Evolutionary conservation across 2,329 filamentous ascomycete species (phyloP).

Genomic region (Xylaria sp.): DNA sequence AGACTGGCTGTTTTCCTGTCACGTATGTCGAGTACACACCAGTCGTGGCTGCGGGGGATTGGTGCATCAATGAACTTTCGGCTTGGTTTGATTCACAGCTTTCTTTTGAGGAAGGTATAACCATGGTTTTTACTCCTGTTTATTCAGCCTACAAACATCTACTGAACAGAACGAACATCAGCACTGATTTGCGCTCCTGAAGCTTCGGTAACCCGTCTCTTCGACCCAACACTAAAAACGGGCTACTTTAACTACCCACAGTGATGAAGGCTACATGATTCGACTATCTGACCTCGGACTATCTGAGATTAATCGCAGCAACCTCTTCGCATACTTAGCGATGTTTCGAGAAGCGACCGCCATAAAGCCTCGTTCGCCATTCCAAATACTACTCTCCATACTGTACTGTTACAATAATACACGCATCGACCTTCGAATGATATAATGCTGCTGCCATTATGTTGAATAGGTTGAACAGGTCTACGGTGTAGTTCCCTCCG

Average conservation of each 20-base stretch:
- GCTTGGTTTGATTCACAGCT: conserved; percentile 35
- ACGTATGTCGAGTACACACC: conserved; percentile 26
- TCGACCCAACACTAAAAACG: not conserved
- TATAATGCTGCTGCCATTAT: not conserved
- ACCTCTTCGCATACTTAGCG: not conserved
- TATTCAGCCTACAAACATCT: not conserved
- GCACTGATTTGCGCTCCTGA: not conserved
- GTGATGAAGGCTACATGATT: not conserved
- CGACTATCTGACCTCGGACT: not conserved
- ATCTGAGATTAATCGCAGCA: not conserved
- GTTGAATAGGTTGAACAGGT: not conserved
- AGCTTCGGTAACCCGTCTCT: not conserved
- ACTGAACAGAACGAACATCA: conserved; percentile 11
- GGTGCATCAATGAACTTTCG: conserved; percentile 26
- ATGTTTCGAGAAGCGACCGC: not conserved
- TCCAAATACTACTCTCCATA: not conserved
- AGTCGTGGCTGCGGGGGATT: conserved; percentile 15
- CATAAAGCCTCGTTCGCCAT: not conserved
- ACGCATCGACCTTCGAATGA: not conserved
- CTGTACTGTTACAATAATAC: not conserved
- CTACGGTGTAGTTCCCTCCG: not conserved
- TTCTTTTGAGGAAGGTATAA: conserved; percentile 35
- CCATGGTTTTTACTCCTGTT: conserved; percentile 10
- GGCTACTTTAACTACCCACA: too few species aligned
- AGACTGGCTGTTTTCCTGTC: conserved; percentile 56